Base-by-base conservation (phyloP, 2,329 filamentous ascomycete genomes). In the Plectosphaerella plurivora region DNA sequence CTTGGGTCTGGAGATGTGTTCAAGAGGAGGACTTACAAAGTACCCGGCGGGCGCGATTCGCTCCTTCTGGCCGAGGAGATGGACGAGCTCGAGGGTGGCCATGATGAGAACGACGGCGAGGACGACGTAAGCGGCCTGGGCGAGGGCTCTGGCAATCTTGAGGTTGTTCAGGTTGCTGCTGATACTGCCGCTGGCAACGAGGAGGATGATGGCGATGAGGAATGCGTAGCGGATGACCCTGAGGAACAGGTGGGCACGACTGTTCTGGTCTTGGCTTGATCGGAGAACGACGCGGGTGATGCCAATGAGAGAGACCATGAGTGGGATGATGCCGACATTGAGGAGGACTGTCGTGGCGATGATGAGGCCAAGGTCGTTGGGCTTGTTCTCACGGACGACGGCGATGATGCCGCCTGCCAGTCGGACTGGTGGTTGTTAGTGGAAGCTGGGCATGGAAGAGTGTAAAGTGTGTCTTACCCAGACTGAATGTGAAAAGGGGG, bases 251-350 rank as follows among this genome's bases (percentile, higher is more conserved):
- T 52, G 47, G 45, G 60, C 57, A 16, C 49, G 51, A 8, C 57
- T 55, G 15, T 57, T 60, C n/a, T 56, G 14, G 15, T 48, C 46
- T 2, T 39, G 49, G 51, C 56, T 55, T 28, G 59, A 58, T 36
- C 60, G 51, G 7, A 62, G 48, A 15, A 64, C 55, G 51, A 64
- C 48, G 45, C 63, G 59, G 8, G 58, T 59, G 33, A 65, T 55
- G 9, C 63, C 64, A 12, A 63, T 39, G 7, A 59, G 51, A 11
- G 62, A 59, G 10, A 64, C 49, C 10, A 65, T 53, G 8, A 66
- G 56, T 8, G 63, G 60, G 6, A 66, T 57, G 5, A 64, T 58
- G 28, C 64, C 64, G 20, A 66, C 57, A 49, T 66, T 65, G 47
- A 66, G 62, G 5, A 65, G 57, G 18, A 65, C 51, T 5, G 60